Base-by-base conservation (phyloP, 2,329 filamentous ascomycete species). In the Tympanopsis confertula region DNA sequence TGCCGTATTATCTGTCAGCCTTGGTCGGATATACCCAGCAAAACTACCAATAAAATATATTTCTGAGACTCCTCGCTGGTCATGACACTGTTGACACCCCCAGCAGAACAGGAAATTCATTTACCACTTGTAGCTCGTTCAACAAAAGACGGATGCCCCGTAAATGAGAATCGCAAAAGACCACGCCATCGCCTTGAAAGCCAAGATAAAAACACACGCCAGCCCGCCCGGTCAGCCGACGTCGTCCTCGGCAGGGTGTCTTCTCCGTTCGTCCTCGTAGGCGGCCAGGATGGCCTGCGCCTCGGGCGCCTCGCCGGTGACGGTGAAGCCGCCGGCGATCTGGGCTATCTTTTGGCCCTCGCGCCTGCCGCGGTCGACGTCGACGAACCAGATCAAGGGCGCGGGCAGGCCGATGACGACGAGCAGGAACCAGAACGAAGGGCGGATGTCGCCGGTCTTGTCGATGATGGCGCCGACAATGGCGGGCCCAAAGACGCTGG, bases 381-480 rank as follows among this genome's bases (percentile, higher is more conserved):
- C 71, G 26, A 98, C 84, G 39, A 86, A 73, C 52, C 78, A 82
- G 58, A 96, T 85, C 36, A 96, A 63, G 1, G 87, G 86, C n/a
- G 88, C 78, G 1, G 91, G 88, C 2, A 94, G 58, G 5, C 82
- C 81, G 5, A 98, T 82, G n/a, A 98, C 62, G 4, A 78, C 67
- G 0, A 86, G 86, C 30, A 98, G 65, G 54, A 98, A 98, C 69
- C 83, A 87, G 57, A 98, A 98, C 1, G 89, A 87, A 4, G 83
- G 83, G 36, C 85, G 71, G 41, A 91, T 89, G 47, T 84, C 79
- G 4, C 83, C 84, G 19, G 81, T 82, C 37, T 66, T 74, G 58
- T 95, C 88, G 12, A 91, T 94, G 46, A 98, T 94, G 12, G 79
- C 78, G 1, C 88, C 91, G 1, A 98, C 91, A 53, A 98, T 89